phyloP scores from a whole-genome alignment of 768 basidiomycete species.

The Galerina sulciceps region DNA sequence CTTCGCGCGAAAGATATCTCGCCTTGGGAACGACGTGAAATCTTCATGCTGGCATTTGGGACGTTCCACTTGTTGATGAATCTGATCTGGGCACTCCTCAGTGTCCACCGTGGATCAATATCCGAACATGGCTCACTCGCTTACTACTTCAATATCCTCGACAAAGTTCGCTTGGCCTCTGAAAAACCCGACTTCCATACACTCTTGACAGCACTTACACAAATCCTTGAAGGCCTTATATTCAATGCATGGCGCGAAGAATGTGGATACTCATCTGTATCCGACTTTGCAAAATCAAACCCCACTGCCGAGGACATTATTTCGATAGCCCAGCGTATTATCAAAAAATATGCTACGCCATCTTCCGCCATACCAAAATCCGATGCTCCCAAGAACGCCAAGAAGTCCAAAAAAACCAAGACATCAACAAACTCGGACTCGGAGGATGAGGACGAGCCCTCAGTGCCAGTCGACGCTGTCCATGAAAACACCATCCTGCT shows the following conservation, averaged over 20 bases:
- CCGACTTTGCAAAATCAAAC: slow-evolving; percentile 25
- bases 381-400: neutral
- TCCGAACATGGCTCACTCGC: slow-evolving; percentile 25
- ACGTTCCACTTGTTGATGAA: slow-evolving; percentile 38
- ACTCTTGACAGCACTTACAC: slow-evolving; percentile 24
- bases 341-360: slow-evolving; percentile 25
- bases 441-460: neutral
- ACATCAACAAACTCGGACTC: too few species aligned
- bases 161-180: slow-evolving; percentile 30
- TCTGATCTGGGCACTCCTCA: slow-evolving; percentile 29
- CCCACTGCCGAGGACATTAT: slow-evolving; percentile 24
- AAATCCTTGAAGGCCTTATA: slow-evolving; percentile 35
- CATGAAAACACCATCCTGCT: slow-evolving; percentile 28
- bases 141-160: slow-evolving; percentile 32
- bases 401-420: too few species aligned
- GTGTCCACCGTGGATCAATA: slow-evolving; percentile 29
- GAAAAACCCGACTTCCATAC: slow-evolving; percentile 39
- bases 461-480: neutral
- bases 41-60: slow-evolving; percentile 32
- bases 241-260: slow-evolving; percentile 32
- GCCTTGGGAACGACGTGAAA: slow-evolving; percentile 23
- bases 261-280: neutral
- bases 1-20: slow-evolving; percentile 20
- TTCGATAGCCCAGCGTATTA: slow-evolving; percentile 20
- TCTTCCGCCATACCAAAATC: neutral